Evolutionary conservation across 352 stramenopile genomes (phyloP).

Genomic region (Pythium angustatum): DNA sequence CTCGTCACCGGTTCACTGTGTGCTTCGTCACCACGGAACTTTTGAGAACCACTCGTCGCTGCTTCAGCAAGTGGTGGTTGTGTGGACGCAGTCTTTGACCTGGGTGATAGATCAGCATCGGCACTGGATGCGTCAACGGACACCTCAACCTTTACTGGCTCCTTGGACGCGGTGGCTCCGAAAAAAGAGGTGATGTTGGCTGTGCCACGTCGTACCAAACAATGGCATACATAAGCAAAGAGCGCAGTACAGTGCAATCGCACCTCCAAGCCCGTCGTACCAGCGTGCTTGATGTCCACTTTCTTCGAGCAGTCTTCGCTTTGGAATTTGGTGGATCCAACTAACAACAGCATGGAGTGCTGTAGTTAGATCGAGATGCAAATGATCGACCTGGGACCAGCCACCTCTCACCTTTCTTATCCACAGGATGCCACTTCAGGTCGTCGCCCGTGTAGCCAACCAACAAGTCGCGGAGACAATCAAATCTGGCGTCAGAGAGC

Average conservation of each 20-base stretch:
- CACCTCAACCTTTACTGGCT: no score
- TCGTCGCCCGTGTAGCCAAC: slow-evolving; percentile 47
- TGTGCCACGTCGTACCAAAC: slow-evolving; percentile 26
- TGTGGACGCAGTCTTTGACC: slow-evolving; percentile 2
- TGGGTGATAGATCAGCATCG: not conserved
- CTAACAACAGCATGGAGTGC: no score
- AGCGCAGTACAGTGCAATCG: not conserved
- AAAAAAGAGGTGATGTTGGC: slow-evolving; percentile 78
- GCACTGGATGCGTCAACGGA: no score
- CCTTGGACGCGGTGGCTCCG: slow-evolving; percentile 5
- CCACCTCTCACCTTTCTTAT: slow-evolving; percentile 51
- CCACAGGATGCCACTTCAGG: slow-evolving; percentile 78
- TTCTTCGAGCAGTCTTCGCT: slow-evolving; percentile 73
- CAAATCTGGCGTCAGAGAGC: slow-evolving; percentile 68
- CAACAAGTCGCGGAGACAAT: slow-evolving; percentile 55
- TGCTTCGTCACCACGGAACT: not conserved
- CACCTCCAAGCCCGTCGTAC: slow-evolving; percentile 26
- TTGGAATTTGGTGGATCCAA: slow-evolving; percentile 76
- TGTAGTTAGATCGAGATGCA: no score
- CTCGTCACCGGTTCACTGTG: not conserved
- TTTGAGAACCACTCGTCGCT: slow-evolving; percentile 1
- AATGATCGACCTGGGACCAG: not conserved
- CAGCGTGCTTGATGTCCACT: slow-evolving; percentile 74
- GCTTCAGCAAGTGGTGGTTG: not conserved
- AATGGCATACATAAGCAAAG: not conserved